Evolutionary conservation across 1,284 basidiomycete genomes (phyloP).

Genomic region (Earliella scabrosa): DNA sequence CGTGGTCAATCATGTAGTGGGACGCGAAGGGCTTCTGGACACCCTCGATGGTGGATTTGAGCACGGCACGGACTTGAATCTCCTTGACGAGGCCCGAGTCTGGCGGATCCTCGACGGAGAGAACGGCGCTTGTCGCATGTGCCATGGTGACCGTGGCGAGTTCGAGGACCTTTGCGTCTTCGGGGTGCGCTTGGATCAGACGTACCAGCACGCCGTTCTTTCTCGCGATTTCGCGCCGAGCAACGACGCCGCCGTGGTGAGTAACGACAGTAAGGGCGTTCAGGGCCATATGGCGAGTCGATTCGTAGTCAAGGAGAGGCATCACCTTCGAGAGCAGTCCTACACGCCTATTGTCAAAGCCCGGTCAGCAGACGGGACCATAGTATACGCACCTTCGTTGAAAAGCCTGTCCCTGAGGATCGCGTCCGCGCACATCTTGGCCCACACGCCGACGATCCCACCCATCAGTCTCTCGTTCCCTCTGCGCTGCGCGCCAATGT

Average conservation of each 20-base stretch:
- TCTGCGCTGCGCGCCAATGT: constrained; percentile 20
- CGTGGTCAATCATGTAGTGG: constrained; percentile 53
- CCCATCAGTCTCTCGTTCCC: constrained; percentile 40
- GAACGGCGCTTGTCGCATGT: constrained; percentile 53
- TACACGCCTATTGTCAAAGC: constrained; percentile 28
- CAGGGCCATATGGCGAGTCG: constrained; percentile 54
- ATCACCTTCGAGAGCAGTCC: constrained; percentile 59
- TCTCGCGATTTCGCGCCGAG: constrained; percentile 55
- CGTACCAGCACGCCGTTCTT: constrained; percentile 44
- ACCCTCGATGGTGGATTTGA: constrained; percentile 47
- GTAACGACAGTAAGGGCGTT: constrained; percentile 61
- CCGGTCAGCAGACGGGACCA: not conserved
- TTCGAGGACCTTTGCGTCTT: constrained; percentile 54
- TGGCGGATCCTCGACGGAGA: constrained; percentile 44
- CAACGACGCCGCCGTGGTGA: constrained; percentile 58
- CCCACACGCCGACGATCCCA: constrained; percentile 62
- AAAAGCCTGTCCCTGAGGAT: constrained; percentile 61
- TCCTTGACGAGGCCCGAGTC: constrained; percentile 41
- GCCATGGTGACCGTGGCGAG: constrained; percentile 55
- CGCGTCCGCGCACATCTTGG: constrained; percentile 64
- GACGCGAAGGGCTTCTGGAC: constrained; percentile 50
- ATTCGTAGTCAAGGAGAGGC: constrained; percentile 51
- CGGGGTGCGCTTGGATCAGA: constrained; percentile 50
- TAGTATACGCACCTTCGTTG: constrained; percentile 46
- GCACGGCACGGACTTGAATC: constrained; percentile 49